Conservation (phyloP, 1,284 basidiomycete species). For the Ganoderma lingzhi region DNA sequence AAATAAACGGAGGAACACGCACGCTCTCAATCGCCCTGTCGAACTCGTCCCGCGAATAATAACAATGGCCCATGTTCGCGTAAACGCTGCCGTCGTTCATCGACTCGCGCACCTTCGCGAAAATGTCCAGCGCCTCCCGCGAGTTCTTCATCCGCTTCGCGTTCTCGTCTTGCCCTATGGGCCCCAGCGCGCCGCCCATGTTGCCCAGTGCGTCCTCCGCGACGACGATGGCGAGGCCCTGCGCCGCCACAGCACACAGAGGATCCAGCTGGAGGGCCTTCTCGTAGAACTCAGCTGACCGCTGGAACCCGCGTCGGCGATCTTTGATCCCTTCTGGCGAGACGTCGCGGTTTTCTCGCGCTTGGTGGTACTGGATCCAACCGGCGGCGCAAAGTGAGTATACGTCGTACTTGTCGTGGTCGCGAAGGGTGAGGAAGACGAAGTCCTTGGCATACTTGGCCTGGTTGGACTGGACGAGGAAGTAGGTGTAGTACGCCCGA, state of each 20-base stretch:
- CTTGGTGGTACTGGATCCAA: slow-evolving; percentile 85
- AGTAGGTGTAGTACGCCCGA: slow-evolving; percentile 88
- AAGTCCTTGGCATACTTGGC: slow-evolving; percentile 85
- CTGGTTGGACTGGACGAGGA: slow-evolving; percentile 81
- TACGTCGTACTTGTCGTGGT: slow-evolving; percentile 86
- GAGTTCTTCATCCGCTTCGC: slow-evolving; percentile 74
- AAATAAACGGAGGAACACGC: slow-evolving; percentile 47
- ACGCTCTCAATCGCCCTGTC: slow-evolving; percentile 95
- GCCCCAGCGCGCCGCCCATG: slow-evolving; percentile 58
- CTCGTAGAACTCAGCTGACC: slow-evolving; percentile 90
- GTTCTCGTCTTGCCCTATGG: slow-evolving; percentile 64
- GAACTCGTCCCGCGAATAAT: slow-evolving; percentile 90
- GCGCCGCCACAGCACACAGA: slow-evolving; percentile 88
- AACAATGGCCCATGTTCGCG: slow-evolving; percentile 95
- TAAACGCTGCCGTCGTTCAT: slow-evolving; percentile 88
- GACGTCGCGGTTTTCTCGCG: slow-evolving; percentile 77
- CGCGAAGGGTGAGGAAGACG: slow-evolving; percentile 84
- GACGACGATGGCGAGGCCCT: slow-evolving; percentile 90
- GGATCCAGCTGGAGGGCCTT: slow-evolving; percentile 87
- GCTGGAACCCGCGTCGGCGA: slow-evolving; percentile 78
- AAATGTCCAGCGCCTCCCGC: slow-evolving; percentile 85
- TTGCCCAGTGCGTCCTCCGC: slow-evolving; percentile 88
- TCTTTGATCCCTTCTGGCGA: slow-evolving; percentile 71
- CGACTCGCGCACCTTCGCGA: slow-evolving; percentile 89
- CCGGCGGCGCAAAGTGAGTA: slow-evolving; percentile 91